These are phyloP conservation scores for Xylaria bambusicola DNA, from an alignment of 495 filamentous ascomycete genomes.

Conservation along the genomic window DNA sequence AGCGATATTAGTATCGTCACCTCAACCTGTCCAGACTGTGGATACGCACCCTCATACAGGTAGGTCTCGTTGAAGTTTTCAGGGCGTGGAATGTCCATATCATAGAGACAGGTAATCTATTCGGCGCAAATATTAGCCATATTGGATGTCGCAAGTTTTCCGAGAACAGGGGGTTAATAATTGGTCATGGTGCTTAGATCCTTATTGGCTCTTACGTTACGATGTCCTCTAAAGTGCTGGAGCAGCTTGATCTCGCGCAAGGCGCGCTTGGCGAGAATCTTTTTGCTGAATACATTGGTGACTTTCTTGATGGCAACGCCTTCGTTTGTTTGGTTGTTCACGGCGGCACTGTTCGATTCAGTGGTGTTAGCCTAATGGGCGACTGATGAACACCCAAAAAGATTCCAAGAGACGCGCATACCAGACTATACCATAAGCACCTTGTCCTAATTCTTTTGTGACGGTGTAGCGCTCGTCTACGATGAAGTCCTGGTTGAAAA, in stretches of 20 bases:
- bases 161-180: too few species aligned
- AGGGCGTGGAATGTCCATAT: constrained; percentile 98
- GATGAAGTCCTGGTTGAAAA: constrained; percentile 99
- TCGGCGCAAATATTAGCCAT: constrained; percentile 18
- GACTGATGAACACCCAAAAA: background rate
- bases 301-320: constrained; percentile 99
- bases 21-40: background rate
- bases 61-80: constrained; percentile 99
- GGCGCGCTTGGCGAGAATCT: constrained; percentile 97
- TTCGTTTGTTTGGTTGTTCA: constrained; percentile 86
- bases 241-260: constrained; percentile 97
- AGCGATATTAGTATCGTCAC: constrained; percentile 17
- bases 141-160: too few species aligned
- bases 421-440: constrained; percentile 99
- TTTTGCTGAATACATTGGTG: constrained; percentile 99
- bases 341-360: constrained; percentile 68
- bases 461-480: constrained; percentile 98
- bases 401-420: constrained; percentile 47
- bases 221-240: constrained; percentile 89
- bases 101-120: constrained; percentile 97
- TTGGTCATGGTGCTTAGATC: background rate
- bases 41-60: constrained; percentile 83
- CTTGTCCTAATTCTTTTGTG: constrained; percentile 97
- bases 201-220: constrained; percentile 47
- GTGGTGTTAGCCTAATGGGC: background rate